Evolutionary conservation across 2,329 filamentous ascomycete genomes (phyloP).

Genomic region (Xylaria sp.): DNA sequence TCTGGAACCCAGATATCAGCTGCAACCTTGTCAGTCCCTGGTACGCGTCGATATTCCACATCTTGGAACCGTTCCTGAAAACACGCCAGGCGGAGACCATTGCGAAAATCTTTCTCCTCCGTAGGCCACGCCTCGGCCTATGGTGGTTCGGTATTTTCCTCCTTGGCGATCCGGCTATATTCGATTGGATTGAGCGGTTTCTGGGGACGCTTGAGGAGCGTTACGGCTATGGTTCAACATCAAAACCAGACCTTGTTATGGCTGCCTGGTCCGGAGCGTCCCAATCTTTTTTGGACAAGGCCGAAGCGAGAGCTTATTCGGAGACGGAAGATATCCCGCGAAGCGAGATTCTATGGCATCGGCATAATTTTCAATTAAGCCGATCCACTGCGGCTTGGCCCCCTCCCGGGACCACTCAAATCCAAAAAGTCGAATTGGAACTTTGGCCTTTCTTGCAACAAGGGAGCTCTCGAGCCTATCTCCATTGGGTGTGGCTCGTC

Average conservation of each 20-base stretch:
- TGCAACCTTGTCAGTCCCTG: slow-evolving; percentile 10
- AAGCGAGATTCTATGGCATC: slow-evolving; percentile 11
- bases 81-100: not conserved
- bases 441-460: slow-evolving; percentile 16
- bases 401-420: slow-evolving; percentile 7
- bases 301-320: not conserved
- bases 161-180: slow-evolving; percentile 8
- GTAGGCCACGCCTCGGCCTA: not conserved
- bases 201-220: slow-evolving; percentile 13
- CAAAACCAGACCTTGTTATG: not conserved
- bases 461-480: slow-evolving; percentile 18
- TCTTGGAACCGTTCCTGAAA: slow-evolving; percentile 6
- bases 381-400: slow-evolving; percentile 9
- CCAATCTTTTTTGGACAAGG: not conserved
- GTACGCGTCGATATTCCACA: slow-evolving; percentile 6
- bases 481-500: slow-evolving; percentile 13
- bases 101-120: not conserved
- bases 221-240: slow-evolving; percentile 14
- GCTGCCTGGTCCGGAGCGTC: slow-evolving; percentile 5
- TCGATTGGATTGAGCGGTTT: slow-evolving; percentile 14
- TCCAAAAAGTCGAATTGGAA: slow-evolving; percentile 10
- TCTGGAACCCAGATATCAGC: slow-evolving; percentile 10
- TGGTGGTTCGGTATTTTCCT: slow-evolving; percentile 13
- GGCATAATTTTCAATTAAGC: slow-evolving; percentile 5
- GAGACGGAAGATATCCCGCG: slow-evolving; percentile 6